These are phyloP conservation scores for Acorus gramineus DNA, from an alignment of 106 monocot genomes.

Conservation along the genomic window DNA sequence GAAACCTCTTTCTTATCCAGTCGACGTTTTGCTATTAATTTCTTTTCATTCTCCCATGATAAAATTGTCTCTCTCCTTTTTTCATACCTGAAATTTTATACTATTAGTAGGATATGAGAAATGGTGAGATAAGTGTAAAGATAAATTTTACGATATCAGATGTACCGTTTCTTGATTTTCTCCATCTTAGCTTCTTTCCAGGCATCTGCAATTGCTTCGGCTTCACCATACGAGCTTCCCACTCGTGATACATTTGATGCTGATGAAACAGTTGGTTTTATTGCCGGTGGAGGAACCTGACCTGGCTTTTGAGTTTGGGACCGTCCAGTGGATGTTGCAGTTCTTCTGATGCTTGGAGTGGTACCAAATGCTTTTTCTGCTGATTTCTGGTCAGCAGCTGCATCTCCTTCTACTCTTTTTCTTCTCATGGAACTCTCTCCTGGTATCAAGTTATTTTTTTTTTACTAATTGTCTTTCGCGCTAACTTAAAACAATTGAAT, in stretches of 20 bases:
- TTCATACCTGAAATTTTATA: conserved; percentile 25
- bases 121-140: no score
- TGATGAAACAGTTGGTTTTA: conserved; percentile 14
- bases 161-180: conserved; percentile 34
- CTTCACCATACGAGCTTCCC: not conserved
- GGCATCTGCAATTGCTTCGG: conserved; percentile 20
- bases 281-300: not conserved
- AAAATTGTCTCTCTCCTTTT: conserved; percentile 28
- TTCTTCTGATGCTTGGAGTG: conserved; percentile 22
- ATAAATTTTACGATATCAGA: no score
- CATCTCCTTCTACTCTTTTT: conserved; percentile 9
- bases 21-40: conserved; percentile 25
- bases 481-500: no score
- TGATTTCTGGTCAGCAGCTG: conserved; percentile 4
- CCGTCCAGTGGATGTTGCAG: conserved; percentile 38
- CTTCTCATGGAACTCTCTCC: conserved; percentile 7
- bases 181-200: conserved; percentile 39
- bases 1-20: conserved; percentile 45
- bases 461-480: not conserved
- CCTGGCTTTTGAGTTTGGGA: conserved; percentile 9
- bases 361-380: conserved; percentile 15
- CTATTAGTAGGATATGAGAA: no score
- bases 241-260: not conserved
- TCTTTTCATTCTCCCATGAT: conserved; percentile 62
- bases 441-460: not conserved